Base-by-base conservation (phyloP, 805 yeast genomes). In the Saturnispora mendoncae region DNA sequence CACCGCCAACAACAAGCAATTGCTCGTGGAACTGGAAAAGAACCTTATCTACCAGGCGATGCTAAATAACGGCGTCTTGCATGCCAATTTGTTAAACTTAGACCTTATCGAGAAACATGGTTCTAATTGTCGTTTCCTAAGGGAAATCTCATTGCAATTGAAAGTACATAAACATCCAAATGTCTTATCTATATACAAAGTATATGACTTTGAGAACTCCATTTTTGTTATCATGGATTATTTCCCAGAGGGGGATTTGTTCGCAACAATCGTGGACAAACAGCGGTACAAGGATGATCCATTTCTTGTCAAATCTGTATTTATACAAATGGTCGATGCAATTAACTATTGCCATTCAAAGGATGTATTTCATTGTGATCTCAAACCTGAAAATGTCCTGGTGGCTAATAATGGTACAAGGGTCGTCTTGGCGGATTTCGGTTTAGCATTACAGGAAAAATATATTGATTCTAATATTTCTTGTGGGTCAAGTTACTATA, bases 341-440 rank as follows among this genome's bases (percentile, higher is more conserved):
- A 71, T 88, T 40, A 74, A 76, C 47, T 84, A 80, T 63, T 84
- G 94, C 54, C 97, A 90, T 60, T 69, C 80, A 2, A 75, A 73
- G 46, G 80, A 83, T n/a, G 76, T 90, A 28, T 90, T 79, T 58
- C 97, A 88, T 58, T 84, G 97, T 56, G 97, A 88, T 62, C 76
- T 88, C 49, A 92, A 92, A 65, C 98, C 98, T 5, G 97, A 92
- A 60, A 92, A 92, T 65, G 74, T 92, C 43, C 66, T 92, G 53
- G 77, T 87, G 38, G 69, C 75, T 10, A 60, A 61, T 54, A 68
- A 72, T 51, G 85, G 78, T 44, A 57, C 69, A 41, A 69, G 64
- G 42, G 65, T 81, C 43, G 73, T 71, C 48, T 67, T 80, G 46
- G 90, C 94, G 28, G 98, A 90, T 64, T 90, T 92, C 61, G 97